These are phyloP conservation scores for Aureobasidium lini DNA, from an alignment of 2,329 filamentous ascomycete species.

Conservation along the genomic window DNA sequence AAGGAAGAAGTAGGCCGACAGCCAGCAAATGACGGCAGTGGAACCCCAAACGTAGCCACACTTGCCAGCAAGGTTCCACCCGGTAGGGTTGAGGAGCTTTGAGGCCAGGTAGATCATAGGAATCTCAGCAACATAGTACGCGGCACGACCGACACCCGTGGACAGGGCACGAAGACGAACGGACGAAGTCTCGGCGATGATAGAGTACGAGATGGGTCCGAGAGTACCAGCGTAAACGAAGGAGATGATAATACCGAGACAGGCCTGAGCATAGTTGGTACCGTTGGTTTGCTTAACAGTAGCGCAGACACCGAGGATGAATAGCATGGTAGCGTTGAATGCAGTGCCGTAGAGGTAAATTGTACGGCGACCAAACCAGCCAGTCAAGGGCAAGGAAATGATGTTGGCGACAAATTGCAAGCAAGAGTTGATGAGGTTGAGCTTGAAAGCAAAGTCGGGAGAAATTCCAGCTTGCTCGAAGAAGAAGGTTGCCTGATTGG, in stretches of 20 bases:
- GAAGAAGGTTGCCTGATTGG: conserved; percentile 56
- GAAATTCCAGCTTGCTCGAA: conserved; percentile 55
- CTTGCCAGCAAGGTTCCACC: conserved; percentile 30
- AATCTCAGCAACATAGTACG: conserved; percentile 58
- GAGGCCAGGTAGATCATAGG: conserved; percentile 57
- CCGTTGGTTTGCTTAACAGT: conserved; percentile 38
- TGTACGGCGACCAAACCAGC: conserved; percentile 55
- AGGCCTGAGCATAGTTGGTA: conserved; percentile 50
- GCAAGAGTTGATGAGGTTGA: conserved; percentile 57
- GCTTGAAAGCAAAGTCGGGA: conserved; percentile 48
- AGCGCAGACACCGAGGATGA: conserved; percentile 53
- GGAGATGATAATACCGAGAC: conserved; percentile 57
- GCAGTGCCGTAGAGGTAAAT: conserved; percentile 57
- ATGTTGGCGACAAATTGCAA: conserved; percentile 56
- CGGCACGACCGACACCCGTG: conserved; percentile 55
- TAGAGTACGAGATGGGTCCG: conserved; percentile 58
- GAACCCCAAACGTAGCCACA: conserved; percentile 43
- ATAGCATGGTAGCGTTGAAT: conserved; percentile 47
- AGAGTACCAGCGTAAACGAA: conserved; percentile 56
- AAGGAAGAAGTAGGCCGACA: conserved; percentile 37
- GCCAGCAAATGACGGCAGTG: conserved; percentile 35
- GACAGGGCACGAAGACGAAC: conserved; percentile 57
- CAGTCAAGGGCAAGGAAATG: conserved; percentile 59
- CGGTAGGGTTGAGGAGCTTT: conserved; percentile 53
- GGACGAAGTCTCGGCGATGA: conserved; percentile 59